Evolutionary conservation across 768 basidiomycete genomes (phyloP).

Genomic region (Lentinula boryana): DNA sequence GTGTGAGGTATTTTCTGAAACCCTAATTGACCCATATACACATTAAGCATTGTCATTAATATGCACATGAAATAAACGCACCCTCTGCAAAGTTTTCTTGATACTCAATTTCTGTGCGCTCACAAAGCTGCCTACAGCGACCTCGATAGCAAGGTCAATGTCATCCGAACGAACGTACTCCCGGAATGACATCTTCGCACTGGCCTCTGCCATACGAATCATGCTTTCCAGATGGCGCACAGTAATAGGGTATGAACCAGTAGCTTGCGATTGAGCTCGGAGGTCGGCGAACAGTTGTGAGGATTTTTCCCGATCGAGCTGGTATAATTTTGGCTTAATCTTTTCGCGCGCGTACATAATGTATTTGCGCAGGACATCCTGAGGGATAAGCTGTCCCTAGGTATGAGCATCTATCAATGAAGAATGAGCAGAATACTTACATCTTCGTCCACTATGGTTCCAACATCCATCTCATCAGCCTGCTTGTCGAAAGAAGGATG

Average conservation of each 20-base stretch:
- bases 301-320: constrained; percentile 94
- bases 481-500: constrained; percentile 89
- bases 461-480: constrained; percentile 91
- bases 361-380: constrained; percentile 94
- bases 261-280: constrained; percentile 91
- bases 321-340: constrained; percentile 87
- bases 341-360: constrained; percentile 98
- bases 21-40: constrained; percentile 40
- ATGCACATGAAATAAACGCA: constrained; percentile 26
- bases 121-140: constrained; percentile 92
- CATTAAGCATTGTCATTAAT: background rate
- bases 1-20: constrained; percentile 96
- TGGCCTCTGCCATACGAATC: constrained; percentile 99
- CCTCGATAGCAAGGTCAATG: constrained; percentile 95
- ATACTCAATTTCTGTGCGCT: constrained; percentile 97
- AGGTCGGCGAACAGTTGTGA: constrained; percentile 92
- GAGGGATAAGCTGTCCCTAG: constrained; percentile 77
- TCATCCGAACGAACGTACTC: constrained; percentile 96
- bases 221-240: constrained; percentile 97
- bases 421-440: constrained; percentile 39
- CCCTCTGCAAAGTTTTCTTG: constrained; percentile 95
- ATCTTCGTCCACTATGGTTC: constrained; percentile 83
- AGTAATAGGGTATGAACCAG: constrained; percentile 98
- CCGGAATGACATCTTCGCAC: constrained; percentile 95
- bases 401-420: background rate